Conservation (phyloP, 495 filamentous ascomycete genomes). For the Cryomyces antarcticus region DNA sequence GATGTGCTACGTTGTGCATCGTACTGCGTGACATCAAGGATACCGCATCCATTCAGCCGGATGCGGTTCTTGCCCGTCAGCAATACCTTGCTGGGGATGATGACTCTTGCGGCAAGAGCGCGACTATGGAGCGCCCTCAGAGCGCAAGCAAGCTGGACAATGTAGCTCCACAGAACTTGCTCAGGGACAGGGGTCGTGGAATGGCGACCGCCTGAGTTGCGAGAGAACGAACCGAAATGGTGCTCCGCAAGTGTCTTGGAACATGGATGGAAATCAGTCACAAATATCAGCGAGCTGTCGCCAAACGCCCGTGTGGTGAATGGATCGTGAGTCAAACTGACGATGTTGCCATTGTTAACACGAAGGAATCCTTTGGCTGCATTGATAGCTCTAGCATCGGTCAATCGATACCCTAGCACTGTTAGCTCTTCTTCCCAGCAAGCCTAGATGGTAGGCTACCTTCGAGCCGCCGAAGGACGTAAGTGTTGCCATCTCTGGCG, state of each 20-base stretch:
- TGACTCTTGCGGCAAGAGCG: constrained; percentile 62
- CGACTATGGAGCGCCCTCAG: constrained; percentile 67
- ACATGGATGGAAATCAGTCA: constrained; percentile 79
- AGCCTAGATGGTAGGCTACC: constrained; percentile 23
- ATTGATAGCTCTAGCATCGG: constrained; percentile 70
- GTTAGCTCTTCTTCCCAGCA: too few species aligned
- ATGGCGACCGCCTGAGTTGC: not conserved
- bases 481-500: constrained; percentile 63
- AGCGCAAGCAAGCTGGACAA: constrained; percentile 78
- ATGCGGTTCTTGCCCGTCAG: constrained; percentile 67
- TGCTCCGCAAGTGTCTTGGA: constrained; percentile 79
- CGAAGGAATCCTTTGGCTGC: constrained; percentile 83
- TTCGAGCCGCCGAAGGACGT: constrained; percentile 71
- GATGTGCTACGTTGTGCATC: constrained; percentile 41
- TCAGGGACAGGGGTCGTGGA: constrained; percentile 35
- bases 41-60: constrained; percentile 69
- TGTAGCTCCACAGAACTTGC: constrained; percentile 71
- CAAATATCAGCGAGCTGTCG: constrained; percentile 85
- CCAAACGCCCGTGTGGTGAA: constrained; percentile 87
- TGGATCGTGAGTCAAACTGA: constrained; percentile 72
- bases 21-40: constrained; percentile 70
- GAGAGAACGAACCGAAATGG: constrained; percentile 33
- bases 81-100: constrained; percentile 71
- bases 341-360: constrained; percentile 61
- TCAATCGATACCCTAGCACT: constrained; percentile 54